phyloP scores from a whole-genome alignment of 192 early-diverging fungal genomes.

The Dimargaris xerosporica region DNA sequence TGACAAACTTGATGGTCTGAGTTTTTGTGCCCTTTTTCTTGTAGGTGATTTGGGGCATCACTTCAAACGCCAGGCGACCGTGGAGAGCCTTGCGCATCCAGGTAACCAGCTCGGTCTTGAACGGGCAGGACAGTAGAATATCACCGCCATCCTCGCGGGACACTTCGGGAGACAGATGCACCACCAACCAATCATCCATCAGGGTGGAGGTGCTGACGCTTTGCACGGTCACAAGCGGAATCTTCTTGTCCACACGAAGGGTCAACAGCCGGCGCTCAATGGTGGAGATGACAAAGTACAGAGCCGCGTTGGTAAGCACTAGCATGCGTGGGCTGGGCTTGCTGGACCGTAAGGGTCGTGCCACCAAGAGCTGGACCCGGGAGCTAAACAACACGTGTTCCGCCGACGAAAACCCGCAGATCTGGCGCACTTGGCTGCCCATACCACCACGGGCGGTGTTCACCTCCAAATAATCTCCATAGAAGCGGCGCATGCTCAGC shows the following conservation, averaged over 20 bases:
- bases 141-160: slow-evolving; percentile 32
- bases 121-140: slow-evolving; percentile 40
- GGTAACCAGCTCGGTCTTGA: slow-evolving; percentile 60
- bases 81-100: slow-evolving; percentile 40
- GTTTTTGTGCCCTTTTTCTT: slow-evolving; percentile 56
- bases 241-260: slow-evolving; percentile 34
- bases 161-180: slow-evolving; percentile 31
- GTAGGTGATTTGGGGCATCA: slow-evolving; percentile 43
- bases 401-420: slow-evolving; percentile 17
- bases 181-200: slow-evolving; percentile 56
- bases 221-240: slow-evolving; percentile 35
- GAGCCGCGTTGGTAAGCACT: slow-evolving; percentile 44
- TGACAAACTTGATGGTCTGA: slow-evolving; percentile 56
- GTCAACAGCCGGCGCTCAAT: slow-evolving; percentile 33
- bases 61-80: slow-evolving; percentile 38
- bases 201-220: slow-evolving; percentile 48
- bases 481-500: slow-evolving; percentile 63
- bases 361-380: slow-evolving; percentile 40
- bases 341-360: slow-evolving; percentile 57
- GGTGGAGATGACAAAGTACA: slow-evolving; percentile 43
- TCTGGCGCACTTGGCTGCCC: slow-evolving; percentile 22
- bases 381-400: slow-evolving; percentile 46
- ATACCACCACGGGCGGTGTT: slow-evolving; percentile 13
- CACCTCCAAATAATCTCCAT: slow-evolving; percentile 80
- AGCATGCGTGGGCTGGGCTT: slow-evolving; percentile 50